These are phyloP conservation scores for Kodamaea kaohsiungensis DNA, from an alignment of 805 yeast species.

Conservation along the genomic window DNA sequence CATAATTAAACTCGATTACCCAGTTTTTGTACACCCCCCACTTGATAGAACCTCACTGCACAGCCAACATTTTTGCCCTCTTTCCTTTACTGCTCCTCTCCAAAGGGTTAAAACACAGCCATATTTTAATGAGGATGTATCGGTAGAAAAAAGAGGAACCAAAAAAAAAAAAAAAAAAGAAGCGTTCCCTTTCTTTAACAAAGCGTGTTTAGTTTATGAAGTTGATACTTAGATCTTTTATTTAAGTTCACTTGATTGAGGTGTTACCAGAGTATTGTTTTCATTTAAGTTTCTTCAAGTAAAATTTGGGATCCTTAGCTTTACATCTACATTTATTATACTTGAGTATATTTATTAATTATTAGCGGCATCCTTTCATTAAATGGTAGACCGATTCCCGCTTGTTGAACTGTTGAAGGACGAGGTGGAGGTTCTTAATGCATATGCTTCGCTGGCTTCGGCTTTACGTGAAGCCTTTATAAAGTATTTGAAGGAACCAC, in stretches of 20 bases:
- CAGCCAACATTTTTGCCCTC: not conserved
- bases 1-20: not conserved
- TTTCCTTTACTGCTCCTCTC: not conserved
- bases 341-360: not conserved
- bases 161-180: not conserved
- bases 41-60: not conserved
- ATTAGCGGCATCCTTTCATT: not conserved
- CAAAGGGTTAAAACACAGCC: not conserved
- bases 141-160: not conserved
- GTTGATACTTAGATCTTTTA: not conserved
- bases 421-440: conserved; percentile 5
- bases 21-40: not conserved
- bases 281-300: not conserved
- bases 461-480: conserved; percentile 16
- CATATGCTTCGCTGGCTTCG: conserved; percentile 26
- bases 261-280: not conserved
- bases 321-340: not conserved
- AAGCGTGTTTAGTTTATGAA: not conserved
- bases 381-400: not conserved
- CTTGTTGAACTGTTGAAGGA: conserved; percentile 2
- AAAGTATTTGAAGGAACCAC: conserved; percentile 42
- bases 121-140: not conserved
- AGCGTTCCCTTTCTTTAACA: not conserved
- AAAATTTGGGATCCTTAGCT: not conserved
- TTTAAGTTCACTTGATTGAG: not conserved